Conservation (phyloP, 768 basidiomycete species). For the Gloeophyllum trabeum region DNA sequence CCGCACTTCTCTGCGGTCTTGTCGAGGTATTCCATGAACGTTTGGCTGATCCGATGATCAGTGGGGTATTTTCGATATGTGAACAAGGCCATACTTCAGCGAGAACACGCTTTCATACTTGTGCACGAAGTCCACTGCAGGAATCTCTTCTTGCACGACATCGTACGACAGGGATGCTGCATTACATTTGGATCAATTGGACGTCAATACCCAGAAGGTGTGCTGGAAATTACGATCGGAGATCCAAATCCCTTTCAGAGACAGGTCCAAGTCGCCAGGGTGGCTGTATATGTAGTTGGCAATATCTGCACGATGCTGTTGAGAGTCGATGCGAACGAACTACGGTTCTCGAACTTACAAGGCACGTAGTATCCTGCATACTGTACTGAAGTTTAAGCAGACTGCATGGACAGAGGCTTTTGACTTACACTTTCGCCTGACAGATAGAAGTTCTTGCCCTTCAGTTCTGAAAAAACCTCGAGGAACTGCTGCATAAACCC, state of each 20-base stretch:
- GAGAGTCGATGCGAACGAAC: neutral
- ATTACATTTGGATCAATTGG: neutral
- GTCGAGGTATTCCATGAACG: conserved; percentile 51
- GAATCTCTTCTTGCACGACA: conserved; percentile 58
- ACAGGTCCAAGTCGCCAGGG: conserved; percentile 36
- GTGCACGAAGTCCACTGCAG: conserved; percentile 65
- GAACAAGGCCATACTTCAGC: conserved; percentile 41
- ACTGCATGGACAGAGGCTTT: neutral
- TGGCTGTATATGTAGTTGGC: conserved; percentile 65
- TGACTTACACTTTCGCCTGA: conserved; percentile 63
- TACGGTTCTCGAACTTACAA: too few species aligned
- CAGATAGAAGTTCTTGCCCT: conserved; percentile 60
- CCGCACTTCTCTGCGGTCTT: conserved; percentile 40
- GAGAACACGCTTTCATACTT: conserved; percentile 62
- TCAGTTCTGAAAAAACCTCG: conserved; percentile 61
- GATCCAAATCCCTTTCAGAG: conserved; percentile 63
- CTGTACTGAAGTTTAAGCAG: conserved; percentile 19
- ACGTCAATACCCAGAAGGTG: neutral
- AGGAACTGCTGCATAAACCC: conserved; percentile 71
- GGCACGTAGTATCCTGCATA: conserved; percentile 66
- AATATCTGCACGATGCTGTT: conserved; percentile 36
- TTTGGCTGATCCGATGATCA: conserved; percentile 29
- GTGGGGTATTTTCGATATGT: neutral
- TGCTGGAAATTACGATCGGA: conserved; percentile 43
- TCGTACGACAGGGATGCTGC: conserved; percentile 48